Evolutionary conservation across 192 early-diverging fungal species (phyloP).

Genomic region (Linnemannia hyalina): DNA sequence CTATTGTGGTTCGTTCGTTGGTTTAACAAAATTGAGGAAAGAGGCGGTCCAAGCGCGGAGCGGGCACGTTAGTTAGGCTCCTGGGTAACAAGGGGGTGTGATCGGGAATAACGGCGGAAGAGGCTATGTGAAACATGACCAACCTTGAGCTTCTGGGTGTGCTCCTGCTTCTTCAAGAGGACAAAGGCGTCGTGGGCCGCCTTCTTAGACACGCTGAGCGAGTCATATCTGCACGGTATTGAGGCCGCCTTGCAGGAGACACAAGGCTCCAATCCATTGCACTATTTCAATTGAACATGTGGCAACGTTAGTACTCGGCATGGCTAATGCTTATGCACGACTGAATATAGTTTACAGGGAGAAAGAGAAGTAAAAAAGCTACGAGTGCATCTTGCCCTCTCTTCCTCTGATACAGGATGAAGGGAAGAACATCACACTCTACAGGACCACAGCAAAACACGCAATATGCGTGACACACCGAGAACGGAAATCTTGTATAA

Average conservation of each 20-base stretch:
- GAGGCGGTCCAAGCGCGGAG: neutral
- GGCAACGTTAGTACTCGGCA: neutral
- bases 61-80: neutral
- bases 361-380: too few relatives aligned
- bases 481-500: neutral
- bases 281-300: slow-evolving; percentile 13
- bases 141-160: slow-evolving; percentile 37
- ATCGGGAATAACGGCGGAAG: neutral
- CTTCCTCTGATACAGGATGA: neutral
- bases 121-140: slow-evolving; percentile 3
- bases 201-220: slow-evolving; percentile 33
- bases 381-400: too few relatives aligned
- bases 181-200: slow-evolving; percentile 38
- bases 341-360: too few relatives aligned
- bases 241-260: slow-evolving; percentile 22
- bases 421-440: neutral
- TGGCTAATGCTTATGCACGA: too few relatives aligned
- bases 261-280: slow-evolving; percentile 52
- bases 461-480: neutral
- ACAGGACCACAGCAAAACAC: neutral
- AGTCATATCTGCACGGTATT: slow-evolving; percentile 35
- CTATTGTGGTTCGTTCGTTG: slow-evolving; percentile 9
- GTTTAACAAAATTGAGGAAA: neutral
- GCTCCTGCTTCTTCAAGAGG: slow-evolving; percentile 25
- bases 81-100: neutral